A percentile compares a stretch with the other conserved stretches of the same genome.
phyloP scores from a whole-genome alignment of 495 filamentous ascomycete genomes.

The Penicillium salamii region DNA sequence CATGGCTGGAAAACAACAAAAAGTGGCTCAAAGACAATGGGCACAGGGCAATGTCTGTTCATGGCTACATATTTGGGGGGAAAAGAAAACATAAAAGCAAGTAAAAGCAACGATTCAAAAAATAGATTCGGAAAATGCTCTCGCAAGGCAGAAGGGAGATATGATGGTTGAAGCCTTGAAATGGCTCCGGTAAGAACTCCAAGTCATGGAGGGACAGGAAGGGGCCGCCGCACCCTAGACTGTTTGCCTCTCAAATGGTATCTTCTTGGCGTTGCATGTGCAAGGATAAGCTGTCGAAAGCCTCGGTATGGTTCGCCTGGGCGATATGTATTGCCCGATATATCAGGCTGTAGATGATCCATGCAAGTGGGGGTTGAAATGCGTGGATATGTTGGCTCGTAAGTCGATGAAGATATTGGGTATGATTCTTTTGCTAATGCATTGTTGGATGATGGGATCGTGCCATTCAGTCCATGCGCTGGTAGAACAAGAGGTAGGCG shows the following conservation, averaged over 20 bases:
- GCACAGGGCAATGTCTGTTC: not conserved
- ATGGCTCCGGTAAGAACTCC: not conserved
- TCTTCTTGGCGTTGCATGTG: constrained; percentile 2
- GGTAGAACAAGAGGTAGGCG: constrained; percentile 94
- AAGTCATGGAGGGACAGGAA: not conserved
- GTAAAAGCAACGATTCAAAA: not conserved
- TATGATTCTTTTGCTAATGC: constrained; percentile 12
- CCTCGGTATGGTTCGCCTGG: constrained; percentile 1
- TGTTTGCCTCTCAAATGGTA: not conserved
- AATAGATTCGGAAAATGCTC: not conserved
- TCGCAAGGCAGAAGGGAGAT: not conserved
- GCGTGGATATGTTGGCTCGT: constrained; percentile 6
- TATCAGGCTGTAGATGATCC: constrained; percentile 5
- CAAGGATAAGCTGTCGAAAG: not conserved
- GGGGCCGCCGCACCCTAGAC: constrained; percentile 6
- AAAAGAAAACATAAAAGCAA: not conserved
- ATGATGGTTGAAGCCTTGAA: constrained; percentile 5
- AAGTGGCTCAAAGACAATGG: constrained; percentile 12
- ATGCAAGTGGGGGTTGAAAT: constrained; percentile 5
- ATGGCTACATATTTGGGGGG: not conserved
- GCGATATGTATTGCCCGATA: constrained; percentile 20
- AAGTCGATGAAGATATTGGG: constrained; percentile 5
- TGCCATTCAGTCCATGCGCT: constrained; percentile 55
- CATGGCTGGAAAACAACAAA: constrained; percentile 12
- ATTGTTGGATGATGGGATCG: not conserved